phyloP scores from a whole-genome alignment of 2,329 filamentous ascomycete species.

The Aspergillus bombycis region DNA sequence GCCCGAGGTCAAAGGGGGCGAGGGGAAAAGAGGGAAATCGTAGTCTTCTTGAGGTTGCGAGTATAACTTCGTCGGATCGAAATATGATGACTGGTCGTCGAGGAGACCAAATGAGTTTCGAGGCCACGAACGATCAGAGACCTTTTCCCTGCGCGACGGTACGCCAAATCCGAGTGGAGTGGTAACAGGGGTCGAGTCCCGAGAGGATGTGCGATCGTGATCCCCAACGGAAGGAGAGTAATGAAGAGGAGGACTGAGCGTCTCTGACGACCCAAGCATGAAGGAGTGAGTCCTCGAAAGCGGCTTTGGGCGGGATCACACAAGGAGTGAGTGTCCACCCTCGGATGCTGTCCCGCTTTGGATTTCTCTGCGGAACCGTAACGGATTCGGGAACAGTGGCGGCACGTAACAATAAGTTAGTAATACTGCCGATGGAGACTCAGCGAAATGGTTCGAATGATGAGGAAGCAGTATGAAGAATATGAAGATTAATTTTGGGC shows the following conservation, averaged over 20 bases:
- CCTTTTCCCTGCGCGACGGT: conserved; percentile 47
- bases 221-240: conserved; percentile 55
- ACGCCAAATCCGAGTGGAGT: conserved; percentile 54
- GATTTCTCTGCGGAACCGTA: conserved; percentile 36
- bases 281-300: conserved; percentile 38
- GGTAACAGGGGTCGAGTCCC: conserved; percentile 51
- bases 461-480: background rate
- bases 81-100: conserved; percentile 34
- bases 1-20: conserved; percentile 34
- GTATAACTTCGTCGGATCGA: conserved; percentile 22
- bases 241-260: conserved; percentile 49
- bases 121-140: conserved; percentile 50
- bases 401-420: conserved; percentile 21
- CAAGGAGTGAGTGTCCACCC: conserved; percentile 32
- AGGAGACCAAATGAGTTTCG: conserved; percentile 41
- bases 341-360: conserved; percentile 43
- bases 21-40: conserved; percentile 45
- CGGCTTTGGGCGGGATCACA: conserved; percentile 37
- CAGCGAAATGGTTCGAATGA: background rate
- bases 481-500: background rate
- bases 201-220: conserved; percentile 53
- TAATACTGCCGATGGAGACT: conserved; percentile 13
- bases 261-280: conserved; percentile 56
- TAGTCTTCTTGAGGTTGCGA: conserved; percentile 32
- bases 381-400: conserved; percentile 35